A percentile compares a stretch with the other conserved stretches of the same genome.
Evolutionary conservation across 108 stramenopile genomes (phyloP).

Genomic region (Stephanodiscus triporus): DNA sequence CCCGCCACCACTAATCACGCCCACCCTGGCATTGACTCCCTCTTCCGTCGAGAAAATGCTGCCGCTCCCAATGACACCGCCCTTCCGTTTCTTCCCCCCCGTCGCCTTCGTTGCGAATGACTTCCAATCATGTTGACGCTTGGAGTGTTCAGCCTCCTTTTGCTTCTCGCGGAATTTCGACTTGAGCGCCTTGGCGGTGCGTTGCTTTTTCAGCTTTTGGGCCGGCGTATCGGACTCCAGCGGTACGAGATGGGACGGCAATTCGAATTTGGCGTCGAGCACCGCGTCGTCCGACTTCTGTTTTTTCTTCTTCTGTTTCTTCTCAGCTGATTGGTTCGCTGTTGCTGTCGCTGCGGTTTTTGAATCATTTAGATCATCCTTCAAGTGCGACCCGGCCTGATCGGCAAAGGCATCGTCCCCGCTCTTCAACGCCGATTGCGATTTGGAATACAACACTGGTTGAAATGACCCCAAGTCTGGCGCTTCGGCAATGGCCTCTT

Average conservation of each 20-base stretch:
- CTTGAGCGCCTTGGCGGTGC: conserved; percentile 79
- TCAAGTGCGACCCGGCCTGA: conserved; percentile 8
- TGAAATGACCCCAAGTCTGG: conserved; percentile 46
- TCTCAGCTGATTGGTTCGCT: conserved; percentile 21
- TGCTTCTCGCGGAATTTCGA: conserved; percentile 65
- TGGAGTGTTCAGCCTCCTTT: conserved; percentile 69
- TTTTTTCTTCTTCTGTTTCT: conserved; percentile 56
- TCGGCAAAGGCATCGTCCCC: not conserved
- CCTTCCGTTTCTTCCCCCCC: conserved; percentile 31
- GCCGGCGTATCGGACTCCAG: conserved; percentile 74
- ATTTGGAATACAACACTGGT: conserved; percentile 20
- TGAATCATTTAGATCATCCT: not conserved
- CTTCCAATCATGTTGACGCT: conserved; percentile 83
- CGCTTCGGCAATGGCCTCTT: conserved; percentile 33
- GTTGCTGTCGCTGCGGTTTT: conserved; percentile 3
- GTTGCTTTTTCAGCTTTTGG: conserved; percentile 67
- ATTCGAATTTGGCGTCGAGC: conserved; percentile 51
- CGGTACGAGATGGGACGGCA: conserved; percentile 71
- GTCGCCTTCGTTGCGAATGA: conserved; percentile 65
- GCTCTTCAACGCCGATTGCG: conserved; percentile 10
- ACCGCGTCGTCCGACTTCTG: conserved; percentile 41
- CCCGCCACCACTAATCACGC: conserved; percentile 69
- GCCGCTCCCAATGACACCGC: conserved; percentile 1
- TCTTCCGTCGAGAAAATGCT: conserved; percentile 83
- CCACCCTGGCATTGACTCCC: conserved; percentile 70